A percentile compares a stretch with the other conserved stretches of the same genome.
These are phyloP conservation scores for Primulina eburnea DNA, from an alignment of 257 asterid genomes.

Conservation along the genomic window DNA sequence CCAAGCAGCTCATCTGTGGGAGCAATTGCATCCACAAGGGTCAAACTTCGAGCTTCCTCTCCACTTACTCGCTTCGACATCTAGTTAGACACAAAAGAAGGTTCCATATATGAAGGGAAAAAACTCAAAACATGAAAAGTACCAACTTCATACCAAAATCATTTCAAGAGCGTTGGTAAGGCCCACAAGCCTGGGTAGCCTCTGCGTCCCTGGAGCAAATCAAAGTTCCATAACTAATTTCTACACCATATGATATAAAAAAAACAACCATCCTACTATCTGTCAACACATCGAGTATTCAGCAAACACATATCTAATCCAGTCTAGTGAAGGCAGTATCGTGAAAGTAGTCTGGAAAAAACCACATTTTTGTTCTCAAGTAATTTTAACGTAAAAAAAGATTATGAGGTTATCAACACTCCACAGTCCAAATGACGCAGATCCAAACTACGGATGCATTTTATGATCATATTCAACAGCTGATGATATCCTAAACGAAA, in stretches of 20 bases:
- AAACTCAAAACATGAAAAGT: conserved; percentile 5
- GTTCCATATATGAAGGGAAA: conserved; percentile 11
- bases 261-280: not conserved
- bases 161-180: conserved; percentile 53
- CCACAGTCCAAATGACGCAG: not conserved
- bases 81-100: conserved; percentile 30
- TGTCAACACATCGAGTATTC: not conserved
- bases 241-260: conserved; percentile 10
- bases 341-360: not conserved
- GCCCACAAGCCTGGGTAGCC: conserved; percentile 69
- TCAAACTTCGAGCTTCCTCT: conserved; percentile 40
- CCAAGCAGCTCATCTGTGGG: conserved; percentile 46
- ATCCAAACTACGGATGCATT: not conserved
- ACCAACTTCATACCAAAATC: conserved; percentile 40
- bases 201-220: conserved; percentile 48
- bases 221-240: conserved; percentile 10
- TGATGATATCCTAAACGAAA: not conserved
- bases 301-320: not conserved
- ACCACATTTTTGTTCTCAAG: not conserved
- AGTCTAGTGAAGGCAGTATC: not conserved
- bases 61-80: conserved; percentile 55
- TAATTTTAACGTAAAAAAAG: not conserved
- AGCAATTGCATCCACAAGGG: conserved; percentile 56
- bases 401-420: not conserved
- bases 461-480: not conserved